Evolutionary conservation across 2,329 filamentous ascomycete species (phyloP), one percentile per base, ranked within the genome.

Genomic region (Didymella glomerata): DNA sequence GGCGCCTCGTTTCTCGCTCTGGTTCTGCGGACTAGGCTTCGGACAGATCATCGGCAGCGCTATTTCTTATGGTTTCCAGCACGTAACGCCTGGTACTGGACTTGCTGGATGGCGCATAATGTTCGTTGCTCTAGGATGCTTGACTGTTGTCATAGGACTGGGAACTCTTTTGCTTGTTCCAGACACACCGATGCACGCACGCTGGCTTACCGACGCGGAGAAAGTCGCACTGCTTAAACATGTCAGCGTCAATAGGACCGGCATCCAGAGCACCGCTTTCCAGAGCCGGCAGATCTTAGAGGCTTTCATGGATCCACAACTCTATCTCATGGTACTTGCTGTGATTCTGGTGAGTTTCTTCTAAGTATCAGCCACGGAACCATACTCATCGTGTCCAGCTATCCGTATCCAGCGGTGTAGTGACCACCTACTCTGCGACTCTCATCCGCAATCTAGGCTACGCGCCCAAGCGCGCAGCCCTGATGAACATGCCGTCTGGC

Each of bases 231-330:
- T 88, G 0, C 78, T 92, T 18, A 90, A 90, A 62, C 83, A 90
- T 0, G 84, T 93, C 4, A 83, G 89, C 0, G 83, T 86, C 30
- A 93, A 93, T 66, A 87, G 91, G 74, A 90, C 90, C 53, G 90
- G 90, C 0, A 87, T 90, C 14, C 87, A 87, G 5, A 88, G 85
- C 60, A 85, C 85, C 57, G 82, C 88, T 57, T 89, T 89, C 74
- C 88, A 88, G 60, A 80, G 83, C 77, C 79, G 82, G 16, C 90
- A 93, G 61, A 80, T 89, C 1, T 76, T 82, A 8, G 84, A 86
- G 61, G 83, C 84, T 0, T 65, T 86, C 3, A 52, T 76, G 9
- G 85, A 87, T 63, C 84, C 83, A 2, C 79, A 86, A 71, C 81
- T 83, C 0, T 86, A 84, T 83, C 79, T 65, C 30, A 57, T 65